These are phyloP conservation scores for Phyllosticta paracitricarpa DNA, from an alignment of 2,329 filamentous ascomycete genomes.

Conservation along the genomic window DNA sequence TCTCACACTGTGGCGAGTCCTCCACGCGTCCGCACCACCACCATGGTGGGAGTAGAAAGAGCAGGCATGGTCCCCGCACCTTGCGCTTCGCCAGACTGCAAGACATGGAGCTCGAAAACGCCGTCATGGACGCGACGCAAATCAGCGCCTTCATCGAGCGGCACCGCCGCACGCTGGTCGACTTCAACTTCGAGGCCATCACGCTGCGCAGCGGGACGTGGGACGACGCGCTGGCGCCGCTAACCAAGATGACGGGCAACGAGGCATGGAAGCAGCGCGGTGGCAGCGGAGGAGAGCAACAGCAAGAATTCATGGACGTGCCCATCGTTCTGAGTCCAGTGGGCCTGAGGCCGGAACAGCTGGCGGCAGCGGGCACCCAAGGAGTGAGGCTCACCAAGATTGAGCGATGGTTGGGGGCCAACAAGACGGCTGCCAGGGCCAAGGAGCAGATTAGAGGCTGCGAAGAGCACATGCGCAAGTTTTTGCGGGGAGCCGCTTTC, in stretches of 20 bases:
- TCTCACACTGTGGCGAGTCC: slow-evolving; percentile 54
- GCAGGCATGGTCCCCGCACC: slow-evolving; percentile 25
- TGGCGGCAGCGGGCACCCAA: slow-evolving; percentile 18
- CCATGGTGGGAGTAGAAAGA: slow-evolving; percentile 8
- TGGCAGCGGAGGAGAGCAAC: not conserved
- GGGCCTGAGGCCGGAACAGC: slow-evolving; percentile 24
- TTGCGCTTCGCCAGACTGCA: slow-evolving; percentile 57
- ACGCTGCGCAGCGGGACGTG: slow-evolving; percentile 61
- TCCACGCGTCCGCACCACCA: slow-evolving; percentile 11
- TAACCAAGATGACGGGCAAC: slow-evolving; percentile 40
- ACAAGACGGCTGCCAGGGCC: slow-evolving; percentile 11
- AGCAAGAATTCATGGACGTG: slow-evolving; percentile 27
- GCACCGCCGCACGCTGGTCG: slow-evolving; percentile 58
- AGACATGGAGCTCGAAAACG: slow-evolving; percentile 62
- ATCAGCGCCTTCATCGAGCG: slow-evolving; percentile 57
- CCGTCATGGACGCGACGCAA: slow-evolving; percentile 60
- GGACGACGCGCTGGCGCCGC: slow-evolving; percentile 70
- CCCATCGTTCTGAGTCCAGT: slow-evolving; percentile 28
- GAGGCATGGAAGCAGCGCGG: slow-evolving; percentile 27
- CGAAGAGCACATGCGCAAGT: slow-evolving; percentile 27
- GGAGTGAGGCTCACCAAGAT: slow-evolving; percentile 11
- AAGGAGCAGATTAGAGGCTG: slow-evolving; percentile 28
- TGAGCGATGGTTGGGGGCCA: slow-evolving; percentile 19
- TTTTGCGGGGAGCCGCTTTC: slow-evolving; percentile 22
- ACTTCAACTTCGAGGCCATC: slow-evolving; percentile 74